Evolutionary conservation across 371 early-diverging fungal genomes (phyloP).

Genomic region (Mortierella sp.): DNA sequence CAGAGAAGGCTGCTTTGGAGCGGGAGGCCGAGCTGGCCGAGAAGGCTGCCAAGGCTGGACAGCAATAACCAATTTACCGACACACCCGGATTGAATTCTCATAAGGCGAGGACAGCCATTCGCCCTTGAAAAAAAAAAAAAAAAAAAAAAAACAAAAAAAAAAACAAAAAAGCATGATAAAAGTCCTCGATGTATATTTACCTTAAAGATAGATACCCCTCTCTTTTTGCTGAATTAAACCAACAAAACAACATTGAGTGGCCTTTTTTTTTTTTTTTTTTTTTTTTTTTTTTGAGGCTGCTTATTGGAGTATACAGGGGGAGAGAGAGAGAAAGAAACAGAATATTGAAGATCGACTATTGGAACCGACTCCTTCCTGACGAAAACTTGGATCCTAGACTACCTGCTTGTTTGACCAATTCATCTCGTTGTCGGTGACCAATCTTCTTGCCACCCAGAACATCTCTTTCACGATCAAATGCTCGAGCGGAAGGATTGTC

Average conservation of each 20-base stretch:
- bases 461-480: conserved; percentile 55
- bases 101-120: conserved; percentile 6
- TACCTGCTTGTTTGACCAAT: conserved; percentile 56
- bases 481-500: conserved; percentile 57
- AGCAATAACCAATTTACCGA: too few relatives aligned
- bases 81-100: background rate
- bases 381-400: conserved; percentile 61
- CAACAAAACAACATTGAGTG: too few relatives aligned
- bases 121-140: too few relatives aligned
- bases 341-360: too few relatives aligned
- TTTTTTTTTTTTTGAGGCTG: background rate
- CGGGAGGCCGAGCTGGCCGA: conserved; percentile 72
- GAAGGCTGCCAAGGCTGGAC: conserved; percentile 54
- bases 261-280: background rate
- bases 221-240: conserved; percentile 1
- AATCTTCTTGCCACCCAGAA: conserved; percentile 51
- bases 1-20: conserved; percentile 73
- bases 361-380: conserved; percentile 40
- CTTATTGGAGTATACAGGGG: background rate
- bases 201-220: conserved; percentile 32
- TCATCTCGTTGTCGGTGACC: conserved; percentile 61
- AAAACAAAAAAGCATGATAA: conserved; percentile 6
- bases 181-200: background rate
- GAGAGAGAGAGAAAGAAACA: too few relatives aligned
- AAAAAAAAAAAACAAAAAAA: background rate